Conservation (phyloP, 805 yeast genomes). For the Saturnispora sanitii region DNA sequence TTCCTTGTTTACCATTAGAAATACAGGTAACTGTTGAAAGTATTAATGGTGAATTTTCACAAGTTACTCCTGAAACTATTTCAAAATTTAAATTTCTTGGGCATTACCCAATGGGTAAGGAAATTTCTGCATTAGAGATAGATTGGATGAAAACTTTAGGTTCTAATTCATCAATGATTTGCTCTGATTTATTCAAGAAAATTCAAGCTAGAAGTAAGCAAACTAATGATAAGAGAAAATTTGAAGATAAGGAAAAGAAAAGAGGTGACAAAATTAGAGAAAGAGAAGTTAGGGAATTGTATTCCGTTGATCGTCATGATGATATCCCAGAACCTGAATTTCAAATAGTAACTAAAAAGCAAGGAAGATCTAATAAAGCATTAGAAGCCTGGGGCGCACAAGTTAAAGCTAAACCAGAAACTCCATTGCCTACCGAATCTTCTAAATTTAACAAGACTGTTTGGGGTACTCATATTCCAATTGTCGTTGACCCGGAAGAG, state of each 20-base stretch:
- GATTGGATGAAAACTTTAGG: slow-evolving; percentile 46
- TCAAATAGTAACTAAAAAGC: neutral
- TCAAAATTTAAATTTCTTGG: slow-evolving; percentile 63
- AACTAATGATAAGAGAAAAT: slow-evolving; percentile 37
- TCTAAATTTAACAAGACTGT: slow-evolving; percentile 37
- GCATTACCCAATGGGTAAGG: slow-evolving; percentile 80
- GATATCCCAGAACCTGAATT: neutral
- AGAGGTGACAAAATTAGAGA: slow-evolving; percentile 14
- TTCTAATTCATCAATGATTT: slow-evolving; percentile 30
- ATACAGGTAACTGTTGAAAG: slow-evolving; percentile 51
- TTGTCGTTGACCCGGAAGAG: slow-evolving; percentile 27
- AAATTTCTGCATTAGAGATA: slow-evolving; percentile 73
- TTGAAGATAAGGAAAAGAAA: slow-evolving; percentile 41
- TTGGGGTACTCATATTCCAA: slow-evolving; percentile 66
- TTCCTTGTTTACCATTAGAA: slow-evolving; percentile 53
- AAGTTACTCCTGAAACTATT: slow-evolving; percentile 44
- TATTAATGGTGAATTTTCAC: slow-evolving; percentile 47
- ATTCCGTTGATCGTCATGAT: neutral
- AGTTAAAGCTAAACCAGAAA: slow-evolving; percentile 8
- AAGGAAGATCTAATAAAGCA: slow-evolving; percentile 27
- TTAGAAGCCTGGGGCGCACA: slow-evolving; percentile 15
- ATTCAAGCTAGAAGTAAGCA: slow-evolving; percentile 46
- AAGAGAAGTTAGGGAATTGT: slow-evolving; percentile 9
- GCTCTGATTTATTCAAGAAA: slow-evolving; percentile 41
- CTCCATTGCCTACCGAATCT: slow-evolving; percentile 9